A percentile compares a stretch with the other conserved stretches of the same genome.
Conservation (phyloP, 192 early-diverging fungal species). For the Pecoramyces ruminantium region DNA sequence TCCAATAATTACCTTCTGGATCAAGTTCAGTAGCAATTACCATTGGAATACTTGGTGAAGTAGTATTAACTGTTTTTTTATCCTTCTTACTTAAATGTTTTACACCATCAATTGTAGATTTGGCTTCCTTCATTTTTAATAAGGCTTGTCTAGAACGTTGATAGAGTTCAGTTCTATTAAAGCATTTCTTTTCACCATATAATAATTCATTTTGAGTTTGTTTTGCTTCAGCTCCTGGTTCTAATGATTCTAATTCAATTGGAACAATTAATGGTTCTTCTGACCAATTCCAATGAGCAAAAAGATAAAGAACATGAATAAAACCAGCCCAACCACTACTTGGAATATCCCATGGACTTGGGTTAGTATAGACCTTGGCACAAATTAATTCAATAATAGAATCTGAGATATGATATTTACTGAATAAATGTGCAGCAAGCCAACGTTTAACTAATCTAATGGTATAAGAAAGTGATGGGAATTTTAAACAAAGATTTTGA, state of each 20-base stretch:
- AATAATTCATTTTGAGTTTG: neutral
- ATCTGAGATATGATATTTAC: constrained; percentile 39
- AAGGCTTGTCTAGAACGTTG: neutral
- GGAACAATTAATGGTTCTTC: constrained; percentile 61
- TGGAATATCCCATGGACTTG: constrained; percentile 36
- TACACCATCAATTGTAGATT: neutral
- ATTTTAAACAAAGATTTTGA: constrained; percentile 54
- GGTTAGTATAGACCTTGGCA: constrained; percentile 49
- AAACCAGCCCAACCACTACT: constrained; percentile 55
- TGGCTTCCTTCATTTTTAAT: neutral
- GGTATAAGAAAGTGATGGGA: constrained; percentile 56
- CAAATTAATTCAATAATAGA: constrained; percentile 65
- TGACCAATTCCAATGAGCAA: constrained; percentile 59
- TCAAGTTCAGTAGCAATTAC: constrained; percentile 50
- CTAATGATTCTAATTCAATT: constrained; percentile 38
- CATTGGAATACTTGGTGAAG: constrained; percentile 26
- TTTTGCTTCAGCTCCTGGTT: neutral
- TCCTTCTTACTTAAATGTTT: neutral
- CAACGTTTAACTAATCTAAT: constrained; percentile 82
- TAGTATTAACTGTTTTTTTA: neutral
- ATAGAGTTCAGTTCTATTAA: neutral
- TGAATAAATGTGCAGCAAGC: constrained; percentile 64
- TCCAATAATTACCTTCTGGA: constrained; percentile 38
- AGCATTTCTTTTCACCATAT: neutral
- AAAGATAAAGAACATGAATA: constrained; percentile 49